Evolutionary conservation across 495 filamentous ascomycete species (phyloP), one percentile per base, ranked within the genome.

Genomic region (Penicillium argentinense): DNA sequence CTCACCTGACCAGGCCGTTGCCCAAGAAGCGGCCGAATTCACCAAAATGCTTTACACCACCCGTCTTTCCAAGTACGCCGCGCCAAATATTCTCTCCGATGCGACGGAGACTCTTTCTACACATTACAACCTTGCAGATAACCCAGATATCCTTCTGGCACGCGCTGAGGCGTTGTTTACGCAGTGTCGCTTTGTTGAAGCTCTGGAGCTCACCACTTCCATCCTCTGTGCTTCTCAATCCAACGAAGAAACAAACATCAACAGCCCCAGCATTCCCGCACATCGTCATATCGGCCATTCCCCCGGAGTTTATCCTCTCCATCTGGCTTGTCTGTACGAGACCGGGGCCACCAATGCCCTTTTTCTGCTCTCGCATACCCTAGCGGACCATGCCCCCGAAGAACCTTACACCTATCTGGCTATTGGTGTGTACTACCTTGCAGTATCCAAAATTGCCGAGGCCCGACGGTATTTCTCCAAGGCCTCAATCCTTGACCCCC

Each of bases 11-110:
- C 74, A 78, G 5, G 78, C 82, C 1, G 69, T 76, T 11, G 77
- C 85, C 4, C 86, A 91, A 60, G 88, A 96, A 73, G 87, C 88
- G 5, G 89, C 87, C 5, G 86, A 96, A 47, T 97, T 97, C 62
- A 89, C 89, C 5, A 92, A 86, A 61, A 93, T 96, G 86, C 86
- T 99, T 28, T 99, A 97, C 74, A 96, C 89, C 5, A 97, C 95
- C 2, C 85, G 91, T 16, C 78, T 99, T 14, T 97, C 93, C 28
- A 99, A 97, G 63, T 97, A 97, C 68, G 86, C 90, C 26, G 89
- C 93, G 42, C 91, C 92, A 0, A 70, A 77, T 11, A 80, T 89
- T 16, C 89, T 97, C 60, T 86, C 84, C 22, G 78, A 82, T n/a
- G 92, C 93, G 5, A 86, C 87, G 21, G 93, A 99, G 65, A 89